Evolutionary conservation across 2,329 filamentous ascomycete species (phyloP), one percentile per base, ranked within the genome.

Genomic region (Exserohilum turcica): DNA sequence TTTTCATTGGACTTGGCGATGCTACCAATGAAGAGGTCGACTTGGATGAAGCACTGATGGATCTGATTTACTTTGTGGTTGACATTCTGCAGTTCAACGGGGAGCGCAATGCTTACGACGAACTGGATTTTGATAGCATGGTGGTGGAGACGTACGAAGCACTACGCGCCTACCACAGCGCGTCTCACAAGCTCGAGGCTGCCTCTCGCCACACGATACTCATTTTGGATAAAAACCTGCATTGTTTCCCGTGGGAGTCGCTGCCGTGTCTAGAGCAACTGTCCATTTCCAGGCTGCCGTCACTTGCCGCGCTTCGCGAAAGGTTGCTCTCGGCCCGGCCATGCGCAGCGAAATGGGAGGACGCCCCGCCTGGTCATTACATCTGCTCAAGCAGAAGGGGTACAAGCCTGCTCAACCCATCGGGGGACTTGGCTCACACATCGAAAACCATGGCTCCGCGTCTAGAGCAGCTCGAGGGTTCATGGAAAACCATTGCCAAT

Each of bases 71-170:
- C 76, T 97, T 97, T 70, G 90, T 97, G 1, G 88, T 99, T 5
- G 94, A 99, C 66, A 92, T 97, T 45, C 80, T 99, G 2, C 94
- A 97, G 71, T 97, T 99, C 74, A 91, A 96, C 64, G 94, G 94
- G 13, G 95, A 99, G 76, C 85, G 87, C 42, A 99, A 97, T 70
- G 94, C 95, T 0, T 97, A 97, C 74, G 94, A 99, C 65, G 94
- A 99, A 76, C 90, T 99, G 58, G 93, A 97, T 74, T 96, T 97
- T 69, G 94, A 99, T 63, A 78, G 82, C 40, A 95, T 99, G 85
- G 86, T 92, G 5, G 82, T 97, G 33, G 92, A 96, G 64, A 91
- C 90, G 0, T 83, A 91, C 33, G 93, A 97, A 74, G 91, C 92
- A 2, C 78, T 99, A 21, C 85, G 87, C 43, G 83, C 85, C 0